phyloP scores from a whole-genome alignment of 73 alveolate species.

The Uronychia binucleata region DNA sequence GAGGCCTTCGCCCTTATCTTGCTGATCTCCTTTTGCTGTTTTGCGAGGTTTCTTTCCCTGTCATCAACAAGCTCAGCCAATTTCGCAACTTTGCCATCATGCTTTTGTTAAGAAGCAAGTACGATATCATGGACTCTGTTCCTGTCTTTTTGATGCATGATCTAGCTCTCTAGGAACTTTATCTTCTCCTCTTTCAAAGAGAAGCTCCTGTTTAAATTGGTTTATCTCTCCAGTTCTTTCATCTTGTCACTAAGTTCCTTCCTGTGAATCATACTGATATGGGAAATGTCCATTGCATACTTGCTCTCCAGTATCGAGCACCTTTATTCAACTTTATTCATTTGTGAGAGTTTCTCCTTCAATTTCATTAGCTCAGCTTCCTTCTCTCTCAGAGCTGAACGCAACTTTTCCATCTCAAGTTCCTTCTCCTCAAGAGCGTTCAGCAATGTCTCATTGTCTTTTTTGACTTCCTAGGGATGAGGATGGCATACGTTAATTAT shows the following conservation, averaged over 20 bases:
- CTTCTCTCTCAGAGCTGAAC: not conserved
- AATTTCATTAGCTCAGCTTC: not conserved
- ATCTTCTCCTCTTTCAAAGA: not conserved
- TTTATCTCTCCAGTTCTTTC: not conserved
- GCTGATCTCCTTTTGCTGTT: not conserved
- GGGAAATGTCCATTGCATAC: not conserved
- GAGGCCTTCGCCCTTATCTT: not conserved
- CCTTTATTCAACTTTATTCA: not conserved
- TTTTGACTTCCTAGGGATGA: not conserved
- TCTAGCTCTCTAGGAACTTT: not conserved
- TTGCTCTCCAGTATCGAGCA: not conserved
- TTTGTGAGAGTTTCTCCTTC: not conserved
- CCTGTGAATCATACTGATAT: not conserved
- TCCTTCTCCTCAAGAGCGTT: not conserved
- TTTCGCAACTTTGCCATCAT: not conserved
- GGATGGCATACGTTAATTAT: not conserved
- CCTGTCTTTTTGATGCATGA: not conserved
- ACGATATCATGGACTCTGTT: not conserved
- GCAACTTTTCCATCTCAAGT: not conserved
- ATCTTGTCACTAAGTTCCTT: not conserved
- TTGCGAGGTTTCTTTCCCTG: not conserved
- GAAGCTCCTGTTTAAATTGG: not conserved
- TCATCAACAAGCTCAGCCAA: not conserved
- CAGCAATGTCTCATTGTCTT: not conserved
- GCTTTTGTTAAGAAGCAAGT: not conserved